phyloP scores from a whole-genome alignment of 768 basidiomycete species.

The Cystoderma amianthinum region DNA sequence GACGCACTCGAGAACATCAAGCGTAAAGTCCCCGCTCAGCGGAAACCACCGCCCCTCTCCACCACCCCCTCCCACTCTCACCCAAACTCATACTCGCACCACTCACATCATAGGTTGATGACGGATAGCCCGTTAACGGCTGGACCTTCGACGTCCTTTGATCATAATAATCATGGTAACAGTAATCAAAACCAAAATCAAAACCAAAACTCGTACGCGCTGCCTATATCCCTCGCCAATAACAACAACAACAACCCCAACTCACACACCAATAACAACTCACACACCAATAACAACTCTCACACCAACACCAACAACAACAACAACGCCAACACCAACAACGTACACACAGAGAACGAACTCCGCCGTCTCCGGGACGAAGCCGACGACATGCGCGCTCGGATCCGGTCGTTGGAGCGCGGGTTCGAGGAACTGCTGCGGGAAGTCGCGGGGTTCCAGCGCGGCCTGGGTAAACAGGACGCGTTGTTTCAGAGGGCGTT shows the following conservation, averaged over 20 bases:
- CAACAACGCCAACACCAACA: too few relatives aligned
- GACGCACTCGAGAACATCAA: constrained; percentile 52
- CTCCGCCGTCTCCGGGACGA: constrained; percentile 22
- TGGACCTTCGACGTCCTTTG: constrained; percentile 5
- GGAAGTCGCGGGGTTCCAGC: constrained; percentile 29
- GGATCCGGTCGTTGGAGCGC: constrained; percentile 27
- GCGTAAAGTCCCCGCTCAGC: too few relatives aligned
- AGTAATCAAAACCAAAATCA: too few relatives aligned
- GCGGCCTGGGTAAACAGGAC: constrained; percentile 70
- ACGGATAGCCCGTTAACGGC: constrained; percentile 1
- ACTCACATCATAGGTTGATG: too few relatives aligned
- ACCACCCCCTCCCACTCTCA: too few relatives aligned
- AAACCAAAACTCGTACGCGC: too few relatives aligned
- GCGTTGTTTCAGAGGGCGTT: constrained; percentile 76
- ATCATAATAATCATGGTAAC: too few relatives aligned
- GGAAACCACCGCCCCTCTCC: too few relatives aligned
- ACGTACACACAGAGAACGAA: constrained; percentile 16
- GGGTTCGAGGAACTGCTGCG: constrained; percentile 29
- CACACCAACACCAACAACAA: too few relatives aligned
- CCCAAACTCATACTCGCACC: constrained; percentile 16
- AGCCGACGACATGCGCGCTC: constrained; percentile 23
- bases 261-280: constrained; percentile 18
- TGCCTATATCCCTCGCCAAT: neutral
- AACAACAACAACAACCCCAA: constrained; percentile 5
- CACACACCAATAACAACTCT: constrained; percentile 8